Base-by-base conservation (phyloP, 202 grass and related monocot genomes). In the Schoenoplectus tabernaemontani region DNA sequence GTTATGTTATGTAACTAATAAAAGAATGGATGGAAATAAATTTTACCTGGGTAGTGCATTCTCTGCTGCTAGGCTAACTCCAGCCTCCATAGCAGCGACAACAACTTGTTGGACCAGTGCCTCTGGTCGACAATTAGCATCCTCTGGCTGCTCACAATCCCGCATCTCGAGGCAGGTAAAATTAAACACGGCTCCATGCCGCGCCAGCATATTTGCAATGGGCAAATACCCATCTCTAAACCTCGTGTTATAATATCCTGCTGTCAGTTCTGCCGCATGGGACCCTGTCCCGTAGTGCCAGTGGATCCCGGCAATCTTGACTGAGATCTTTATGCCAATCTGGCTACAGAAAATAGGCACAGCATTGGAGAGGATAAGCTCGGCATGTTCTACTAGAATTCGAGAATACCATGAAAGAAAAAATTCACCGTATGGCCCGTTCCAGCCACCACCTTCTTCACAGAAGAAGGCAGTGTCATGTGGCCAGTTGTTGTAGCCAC, bases 91-190 rank as follows among this genome's bases (percentile, higher is more conserved):
- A 2, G 93, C 76, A 2, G 90, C 86, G 3, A 82, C 41, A 50
- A 50, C 82, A 32, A 96, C 93, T 85, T 90, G 93, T 51, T 79
- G 82, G 22, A 96, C 86, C 44, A 96, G 76, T 1, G 8, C 86
- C 82, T 90, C 87, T 0, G 93, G 90, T 42, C 4, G 30, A 88
- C 93, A 92, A 34, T 7, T 41, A 46, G 90, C 88, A 1, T 90
- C 88, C 74, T 20, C 70, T 15, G 88, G 86, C 71, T 96, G 90
- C 88, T 92, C 93, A 41, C 57, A 76, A 85, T 96, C 86, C 3
- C 90, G 82, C 90, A 96, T 96, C 86, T 92, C 90, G 15, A 92
- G 79, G 84, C 90, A 92, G 30, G 88, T 92, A 86, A 96, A 92
- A 74, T 89, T 96, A 83, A 96, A 85, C 86, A 96, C 88, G 16